phyloP scores from a whole-genome alignment of 2,329 filamentous ascomycete species.

The Paramyrothecium roridum region DNA sequence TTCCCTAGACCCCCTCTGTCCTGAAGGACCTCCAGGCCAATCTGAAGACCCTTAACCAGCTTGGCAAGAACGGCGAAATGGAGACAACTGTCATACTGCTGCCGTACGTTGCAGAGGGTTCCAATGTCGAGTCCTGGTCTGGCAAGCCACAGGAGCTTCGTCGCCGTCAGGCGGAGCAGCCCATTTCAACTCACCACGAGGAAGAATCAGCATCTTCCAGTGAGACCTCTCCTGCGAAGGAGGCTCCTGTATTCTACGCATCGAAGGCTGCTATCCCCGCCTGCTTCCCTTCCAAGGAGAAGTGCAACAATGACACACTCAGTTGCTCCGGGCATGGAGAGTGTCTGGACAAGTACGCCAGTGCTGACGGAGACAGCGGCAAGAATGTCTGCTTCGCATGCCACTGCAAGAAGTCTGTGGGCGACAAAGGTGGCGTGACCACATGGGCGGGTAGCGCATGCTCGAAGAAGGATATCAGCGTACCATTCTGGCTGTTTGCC shows the following conservation, averaged over 20 bases:
- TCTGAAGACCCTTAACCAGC: slow-evolving; percentile 40
- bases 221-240: slow-evolving; percentile 8
- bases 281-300: slow-evolving; percentile 70
- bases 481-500: slow-evolving; percentile 83
- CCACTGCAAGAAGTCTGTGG: slow-evolving; percentile 62
- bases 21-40: slow-evolving; percentile 41
- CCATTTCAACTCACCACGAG: slow-evolving; percentile 36
- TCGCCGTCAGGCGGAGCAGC: slow-evolving; percentile 45
- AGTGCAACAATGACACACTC: slow-evolving; percentile 68
- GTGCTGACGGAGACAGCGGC: slow-evolving; percentile 33
- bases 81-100: slow-evolving; percentile 57
- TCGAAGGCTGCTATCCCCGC: slow-evolving; percentile 52
- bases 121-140: slow-evolving; percentile 36
- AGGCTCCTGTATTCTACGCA: slow-evolving; percentile 31
- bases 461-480: slow-evolving; percentile 87
- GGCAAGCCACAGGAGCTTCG: slow-evolving; percentile 39
- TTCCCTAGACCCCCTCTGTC: slow-evolving; percentile 32
- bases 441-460: slow-evolving; percentile 85
- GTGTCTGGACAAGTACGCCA: slow-evolving; percentile 66
- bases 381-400: slow-evolving; percentile 70
- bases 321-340: slow-evolving; percentile 80
- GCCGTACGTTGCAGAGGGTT: slow-evolving; percentile 38
- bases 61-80: slow-evolving; percentile 46
- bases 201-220: slow-evolving; percentile 15
- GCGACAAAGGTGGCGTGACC: slow-evolving; percentile 57